These are phyloP conservation scores for Trichoderma aggressivum DNA, from an alignment of 2,329 filamentous ascomycete species.

Conservation along the genomic window DNA sequence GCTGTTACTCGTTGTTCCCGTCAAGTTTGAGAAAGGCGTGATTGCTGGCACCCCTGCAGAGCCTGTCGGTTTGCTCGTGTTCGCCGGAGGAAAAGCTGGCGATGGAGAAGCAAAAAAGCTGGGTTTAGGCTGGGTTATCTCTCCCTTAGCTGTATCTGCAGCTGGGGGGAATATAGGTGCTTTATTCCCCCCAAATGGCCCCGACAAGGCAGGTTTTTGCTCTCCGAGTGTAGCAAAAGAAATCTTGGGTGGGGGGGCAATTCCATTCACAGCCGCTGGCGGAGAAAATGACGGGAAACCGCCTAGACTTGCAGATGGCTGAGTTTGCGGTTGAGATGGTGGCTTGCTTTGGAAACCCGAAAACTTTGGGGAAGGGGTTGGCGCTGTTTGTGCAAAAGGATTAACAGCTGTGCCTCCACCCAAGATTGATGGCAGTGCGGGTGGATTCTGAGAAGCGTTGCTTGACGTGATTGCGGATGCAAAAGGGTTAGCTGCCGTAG, in stretches of 20 bases:
- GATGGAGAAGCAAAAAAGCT: slow-evolving; percentile 23
- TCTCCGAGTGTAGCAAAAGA: background rate
- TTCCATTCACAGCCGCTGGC: slow-evolving; percentile 22
- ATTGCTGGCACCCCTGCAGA: background rate
- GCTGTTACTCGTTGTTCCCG: background rate
- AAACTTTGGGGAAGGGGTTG: background rate
- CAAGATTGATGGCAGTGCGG: background rate
- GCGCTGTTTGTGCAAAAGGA: slow-evolving; percentile 8
- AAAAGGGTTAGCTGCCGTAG: slow-evolving; percentile 15
- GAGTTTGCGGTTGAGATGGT: background rate
- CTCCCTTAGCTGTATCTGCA: background rate
- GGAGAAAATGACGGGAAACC: slow-evolving; percentile 24
- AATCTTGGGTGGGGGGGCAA: slow-evolving; percentile 1
- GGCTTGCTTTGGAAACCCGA: background rate
- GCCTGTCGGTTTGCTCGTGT: background rate
- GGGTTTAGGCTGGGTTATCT: background rate
- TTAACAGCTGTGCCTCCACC: background rate
- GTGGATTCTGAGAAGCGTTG: background rate
- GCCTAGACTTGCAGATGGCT: slow-evolving; percentile 20
- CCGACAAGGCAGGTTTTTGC: background rate
- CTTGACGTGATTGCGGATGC: background rate
- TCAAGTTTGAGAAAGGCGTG: background rate
- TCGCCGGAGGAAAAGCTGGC: background rate
- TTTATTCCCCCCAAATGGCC: background rate
- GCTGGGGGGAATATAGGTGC: background rate